A percentile compares a stretch with the other conserved stretches of the same genome.
Conservation (phyloP, 805 yeast genomes). For the Huiozyma naganishii region DNA sequence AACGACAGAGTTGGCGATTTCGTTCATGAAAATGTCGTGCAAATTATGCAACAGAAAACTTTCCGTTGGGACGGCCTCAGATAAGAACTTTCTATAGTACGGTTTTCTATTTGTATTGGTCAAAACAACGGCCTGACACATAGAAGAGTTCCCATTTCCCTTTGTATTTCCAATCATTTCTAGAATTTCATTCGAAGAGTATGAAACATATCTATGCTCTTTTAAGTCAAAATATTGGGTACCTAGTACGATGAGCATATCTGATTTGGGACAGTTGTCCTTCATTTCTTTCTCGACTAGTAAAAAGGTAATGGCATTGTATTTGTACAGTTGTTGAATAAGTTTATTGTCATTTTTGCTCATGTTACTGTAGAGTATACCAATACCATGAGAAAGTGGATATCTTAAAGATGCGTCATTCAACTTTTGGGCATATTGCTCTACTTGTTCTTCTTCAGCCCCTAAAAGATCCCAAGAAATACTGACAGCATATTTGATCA, state of each 20-base stretch:
- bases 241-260: conserved; percentile 52
- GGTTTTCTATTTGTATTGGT: conserved; percentile 45
- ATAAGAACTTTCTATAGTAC: conserved; percentile 62
- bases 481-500: conserved; percentile 30
- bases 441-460: conserved; percentile 26
- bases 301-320: conserved; percentile 44
- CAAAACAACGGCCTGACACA: conserved; percentile 40
- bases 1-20: conserved; percentile 57
- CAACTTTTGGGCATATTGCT: conserved; percentile 25
- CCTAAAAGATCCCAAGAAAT: conserved; percentile 33
- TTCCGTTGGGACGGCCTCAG: conserved; percentile 74
- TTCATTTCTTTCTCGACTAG: conserved; percentile 53
- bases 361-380: conserved; percentile 52
- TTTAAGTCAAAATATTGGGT: conserved; percentile 63
- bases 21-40: conserved; percentile 62
- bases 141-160: conserved; percentile 14
- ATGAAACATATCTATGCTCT: conserved; percentile 62
- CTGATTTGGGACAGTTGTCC: conserved; percentile 38
- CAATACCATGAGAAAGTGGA: conserved; percentile 51
- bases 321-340: conserved; percentile 41
- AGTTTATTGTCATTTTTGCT: conserved; percentile 38
- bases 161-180: conserved; percentile 52
- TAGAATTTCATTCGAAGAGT: conserved; percentile 48
- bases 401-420: conserved; percentile 36
- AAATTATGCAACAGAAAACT: conserved; percentile 51